Conservation (phyloP, 176 grass and related monocot species). For the Juncus inflexus region DNA sequence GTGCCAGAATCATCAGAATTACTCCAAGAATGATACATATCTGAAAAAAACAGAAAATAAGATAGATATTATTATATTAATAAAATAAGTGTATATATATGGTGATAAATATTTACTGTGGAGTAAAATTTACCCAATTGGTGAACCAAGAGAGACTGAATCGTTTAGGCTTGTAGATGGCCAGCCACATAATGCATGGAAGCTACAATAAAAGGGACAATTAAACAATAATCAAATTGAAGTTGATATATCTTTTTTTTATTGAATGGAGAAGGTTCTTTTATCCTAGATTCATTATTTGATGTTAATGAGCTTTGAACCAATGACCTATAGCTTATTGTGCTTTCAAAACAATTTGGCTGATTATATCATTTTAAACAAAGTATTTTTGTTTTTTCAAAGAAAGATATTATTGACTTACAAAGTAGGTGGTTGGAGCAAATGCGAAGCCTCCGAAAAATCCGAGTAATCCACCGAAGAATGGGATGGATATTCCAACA, state of each 20-base stretch:
- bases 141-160: slow-evolving; percentile 70
- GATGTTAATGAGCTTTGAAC: no score
- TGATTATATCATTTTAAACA: neutral
- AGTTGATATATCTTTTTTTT: neutral
- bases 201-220: slow-evolving; percentile 42
- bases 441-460: slow-evolving; percentile 91
- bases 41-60: slow-evolving; percentile 13
- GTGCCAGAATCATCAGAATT: slow-evolving; percentile 57
- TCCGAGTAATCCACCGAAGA: slow-evolving; percentile 69
- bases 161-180: slow-evolving; percentile 70
- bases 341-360: neutral
- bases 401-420: slow-evolving; percentile 29
- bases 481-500: slow-evolving; percentile 77
- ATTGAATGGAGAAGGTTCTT: no score
- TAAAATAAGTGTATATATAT: slow-evolving; percentile 5
- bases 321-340: no score
- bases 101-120: neutral
- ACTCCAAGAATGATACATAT: slow-evolving; percentile 76
- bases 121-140: slow-evolving; percentile 58
- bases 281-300: no score
- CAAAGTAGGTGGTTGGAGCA: slow-evolving; percentile 83
- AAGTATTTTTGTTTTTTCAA: neutral
- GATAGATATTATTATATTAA: neutral
- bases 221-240: neutral
- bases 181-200: slow-evolving; percentile 85